A percentile compares a stretch with the other conserved stretches of the same genome.
phyloP scores from a whole-genome alignment of 2,329 filamentous ascomycete species.

The Dothideomycetidae sp. region DNA sequence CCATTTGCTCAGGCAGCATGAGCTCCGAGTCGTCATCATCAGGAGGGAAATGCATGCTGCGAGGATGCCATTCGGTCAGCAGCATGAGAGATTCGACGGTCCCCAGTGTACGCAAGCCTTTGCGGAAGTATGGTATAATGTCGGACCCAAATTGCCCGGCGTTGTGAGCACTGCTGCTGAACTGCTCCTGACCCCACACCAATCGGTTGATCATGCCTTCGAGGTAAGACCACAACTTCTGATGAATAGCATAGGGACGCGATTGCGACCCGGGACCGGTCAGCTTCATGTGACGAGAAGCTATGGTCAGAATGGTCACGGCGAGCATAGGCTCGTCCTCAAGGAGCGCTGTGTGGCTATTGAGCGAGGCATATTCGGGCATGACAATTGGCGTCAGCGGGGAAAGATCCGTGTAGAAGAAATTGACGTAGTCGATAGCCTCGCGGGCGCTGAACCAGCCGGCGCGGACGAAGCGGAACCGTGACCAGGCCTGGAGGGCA shows the following conservation, averaged over 20 bases:
- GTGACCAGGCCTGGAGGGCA: slow-evolving; percentile 74
- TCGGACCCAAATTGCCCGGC: slow-evolving; percentile 54
- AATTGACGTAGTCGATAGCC: slow-evolving; percentile 85
- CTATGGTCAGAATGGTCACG: slow-evolving; percentile 79
- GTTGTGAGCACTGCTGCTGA: slow-evolving; percentile 74
- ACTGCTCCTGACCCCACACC: slow-evolving; percentile 91
- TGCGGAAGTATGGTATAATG: slow-evolving; percentile 43
- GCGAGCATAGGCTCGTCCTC: slow-evolving; percentile 86
- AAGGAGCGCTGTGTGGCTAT: slow-evolving; percentile 63
- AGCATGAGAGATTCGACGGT: slow-evolving; percentile 91
- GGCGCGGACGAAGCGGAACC: slow-evolving; percentile 86
- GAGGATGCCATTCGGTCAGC: slow-evolving; percentile 91
- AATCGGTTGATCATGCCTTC: slow-evolving; percentile 90
- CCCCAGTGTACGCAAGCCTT: slow-evolving; percentile 72
- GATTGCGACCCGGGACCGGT: slow-evolving; percentile 67
- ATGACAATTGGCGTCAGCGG: slow-evolving; percentile 89
- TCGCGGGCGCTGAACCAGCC: slow-evolving; percentile 94
- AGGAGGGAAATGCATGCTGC: slow-evolving; percentile 81
- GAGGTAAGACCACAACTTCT: slow-evolving; percentile 88
- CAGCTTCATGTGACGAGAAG: slow-evolving; percentile 73
- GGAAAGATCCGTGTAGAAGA: slow-evolving; percentile 85
- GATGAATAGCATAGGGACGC: slow-evolving; percentile 80
- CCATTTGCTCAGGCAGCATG: slow-evolving; percentile 42
- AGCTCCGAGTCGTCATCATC: slow-evolving; percentile 51
- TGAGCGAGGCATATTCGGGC: slow-evolving; percentile 73